Evolutionary conservation across 208 protist genomes (phyloP).

Genomic region (Leptomonas pyrrhocoris): DNA sequence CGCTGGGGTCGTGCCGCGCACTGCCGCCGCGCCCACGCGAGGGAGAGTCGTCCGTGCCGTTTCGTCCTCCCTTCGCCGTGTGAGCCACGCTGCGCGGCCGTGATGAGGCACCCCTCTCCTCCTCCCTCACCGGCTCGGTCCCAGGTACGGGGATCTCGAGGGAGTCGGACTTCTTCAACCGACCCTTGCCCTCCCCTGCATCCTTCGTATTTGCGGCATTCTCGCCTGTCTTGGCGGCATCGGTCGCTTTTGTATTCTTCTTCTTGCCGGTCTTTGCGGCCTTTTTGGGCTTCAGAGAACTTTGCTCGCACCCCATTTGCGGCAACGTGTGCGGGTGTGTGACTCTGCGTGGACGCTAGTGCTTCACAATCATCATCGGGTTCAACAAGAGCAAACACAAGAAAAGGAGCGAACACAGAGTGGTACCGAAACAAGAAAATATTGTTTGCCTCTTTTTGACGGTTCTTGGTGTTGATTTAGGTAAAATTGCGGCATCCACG

Average conservation of each 20-base stretch:
- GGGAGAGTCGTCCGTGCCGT: neutral
- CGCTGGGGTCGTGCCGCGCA: neutral
- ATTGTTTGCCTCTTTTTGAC: too few relatives aligned
- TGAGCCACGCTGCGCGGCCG: conserved; percentile 5
- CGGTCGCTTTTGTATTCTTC: conserved; percentile 3
- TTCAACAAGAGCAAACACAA: too few relatives aligned
- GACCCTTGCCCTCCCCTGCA: neutral
- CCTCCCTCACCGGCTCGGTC: neutral
- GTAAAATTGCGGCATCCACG: too few relatives aligned
- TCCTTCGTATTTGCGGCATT: neutral
- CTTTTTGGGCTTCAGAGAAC: conserved; percentile 25
- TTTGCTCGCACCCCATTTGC: conserved; percentile 43
- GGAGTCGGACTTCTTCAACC: conserved; percentile 4
- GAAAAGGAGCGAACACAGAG: too few relatives aligned
- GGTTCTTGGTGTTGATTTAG: too few relatives aligned
- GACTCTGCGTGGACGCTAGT: neutral
- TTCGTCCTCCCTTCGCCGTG: neutral
- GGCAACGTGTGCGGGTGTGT: neutral
- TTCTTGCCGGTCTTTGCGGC: conserved; percentile 19
- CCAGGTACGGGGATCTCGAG: conserved; percentile 26
- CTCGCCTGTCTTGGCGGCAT: neutral
- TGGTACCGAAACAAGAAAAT: too few relatives aligned
- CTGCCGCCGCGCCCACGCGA: conserved; percentile 7
- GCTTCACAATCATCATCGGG: too few relatives aligned
- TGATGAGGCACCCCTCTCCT: neutral